Conservation (phyloP, 345 rosid species). For the Lagerstroemia speciosa region DNA sequence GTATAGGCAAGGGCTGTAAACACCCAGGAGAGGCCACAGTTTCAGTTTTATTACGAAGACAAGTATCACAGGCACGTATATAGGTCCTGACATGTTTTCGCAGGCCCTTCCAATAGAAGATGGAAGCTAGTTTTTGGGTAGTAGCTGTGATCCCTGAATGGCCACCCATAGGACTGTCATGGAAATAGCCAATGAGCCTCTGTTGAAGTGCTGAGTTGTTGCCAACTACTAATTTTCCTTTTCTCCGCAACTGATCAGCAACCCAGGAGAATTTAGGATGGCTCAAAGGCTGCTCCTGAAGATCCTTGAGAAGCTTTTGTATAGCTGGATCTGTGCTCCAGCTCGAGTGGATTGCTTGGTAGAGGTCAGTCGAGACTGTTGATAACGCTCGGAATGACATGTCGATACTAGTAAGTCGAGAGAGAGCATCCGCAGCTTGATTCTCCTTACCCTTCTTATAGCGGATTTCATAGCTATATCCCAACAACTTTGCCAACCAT, state of each 20-base stretch:
- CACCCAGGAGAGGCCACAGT: neutral
- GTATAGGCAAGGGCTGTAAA: neutral
- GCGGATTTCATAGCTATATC: no score
- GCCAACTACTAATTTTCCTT: neutral
- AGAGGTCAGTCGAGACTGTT: neutral
- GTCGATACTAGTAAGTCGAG: neutral
- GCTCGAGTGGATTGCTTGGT: neutral
- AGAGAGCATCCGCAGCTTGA: neutral
- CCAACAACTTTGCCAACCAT: no score
- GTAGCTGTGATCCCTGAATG: neutral
- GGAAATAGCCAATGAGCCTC: neutral
- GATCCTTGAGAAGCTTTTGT: no score
- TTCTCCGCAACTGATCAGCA: neutral
- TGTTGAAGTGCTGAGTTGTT: neutral
- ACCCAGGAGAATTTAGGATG: neutral
- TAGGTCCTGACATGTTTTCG: neutral
- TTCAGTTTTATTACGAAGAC: neutral
- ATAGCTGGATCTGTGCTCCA: neutral
- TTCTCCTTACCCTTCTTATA: neutral
- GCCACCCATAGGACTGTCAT: neutral
- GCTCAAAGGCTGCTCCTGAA: neutral
- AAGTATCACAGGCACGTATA: neutral
- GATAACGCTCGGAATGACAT: neutral
- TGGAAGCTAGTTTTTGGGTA: neutral
- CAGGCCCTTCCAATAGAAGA: conserved; percentile 4